Evolutionary conservation across 805 yeast genomes (phyloP).

Genomic region (Priceomyces melissophilus): DNA sequence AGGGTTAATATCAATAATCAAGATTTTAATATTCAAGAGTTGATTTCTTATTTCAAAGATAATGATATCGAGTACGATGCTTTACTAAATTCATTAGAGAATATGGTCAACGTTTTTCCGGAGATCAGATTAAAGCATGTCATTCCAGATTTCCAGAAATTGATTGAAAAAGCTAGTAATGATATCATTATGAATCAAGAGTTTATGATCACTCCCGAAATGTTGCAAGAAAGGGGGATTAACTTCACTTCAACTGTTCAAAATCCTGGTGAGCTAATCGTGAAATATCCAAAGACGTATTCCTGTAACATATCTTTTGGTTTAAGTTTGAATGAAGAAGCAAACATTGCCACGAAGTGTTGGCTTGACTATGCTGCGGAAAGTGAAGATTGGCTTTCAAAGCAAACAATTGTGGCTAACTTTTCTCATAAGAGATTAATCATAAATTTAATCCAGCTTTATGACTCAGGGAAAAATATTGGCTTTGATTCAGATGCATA

Average conservation of each 20-base stretch:
- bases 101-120: conserved; percentile 24
- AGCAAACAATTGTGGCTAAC: conserved; percentile 48
- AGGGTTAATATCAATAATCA: conserved; percentile 18
- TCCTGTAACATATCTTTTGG: conserved; percentile 53
- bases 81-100: conserved; percentile 28
- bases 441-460: conserved; percentile 42
- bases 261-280: conserved; percentile 56
- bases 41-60: conserved; percentile 12
- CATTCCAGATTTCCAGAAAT: conserved; percentile 21
- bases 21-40: conserved; percentile 18
- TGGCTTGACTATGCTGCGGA: conserved; percentile 54
- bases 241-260: conserved; percentile 48
- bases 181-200: conserved; percentile 36
- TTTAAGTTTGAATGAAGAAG: conserved; percentile 52
- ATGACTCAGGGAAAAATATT: conserved; percentile 28
- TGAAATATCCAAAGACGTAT: conserved; percentile 56
- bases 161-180: conserved; percentile 17
- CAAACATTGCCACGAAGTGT: conserved; percentile 50
- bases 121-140: conserved; percentile 29
- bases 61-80: conserved; percentile 23
- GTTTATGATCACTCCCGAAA: conserved; percentile 46
- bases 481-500: conserved; percentile 36
- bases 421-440: conserved; percentile 51
- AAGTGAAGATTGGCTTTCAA: conserved; percentile 49
- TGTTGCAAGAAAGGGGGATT: conserved; percentile 48